Conservation (phyloP, 169 alveolate species). For the Cryptosporidium xiaoi region DNA sequence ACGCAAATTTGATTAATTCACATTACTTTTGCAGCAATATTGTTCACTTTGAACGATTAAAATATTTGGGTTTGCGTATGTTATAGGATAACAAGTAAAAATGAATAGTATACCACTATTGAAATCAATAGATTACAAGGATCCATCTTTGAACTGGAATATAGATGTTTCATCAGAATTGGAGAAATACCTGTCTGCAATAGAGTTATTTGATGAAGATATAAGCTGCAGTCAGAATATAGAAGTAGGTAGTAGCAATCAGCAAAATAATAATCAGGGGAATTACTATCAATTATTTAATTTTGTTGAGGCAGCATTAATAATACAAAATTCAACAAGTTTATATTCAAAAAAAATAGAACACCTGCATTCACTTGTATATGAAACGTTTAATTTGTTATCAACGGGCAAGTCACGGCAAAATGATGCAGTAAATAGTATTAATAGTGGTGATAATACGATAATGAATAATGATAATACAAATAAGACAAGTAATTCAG, state of each 20-base stretch:
- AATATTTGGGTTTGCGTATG: too few relatives aligned
- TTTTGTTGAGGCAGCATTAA: constrained; percentile 70
- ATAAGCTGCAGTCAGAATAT: constrained; percentile 39
- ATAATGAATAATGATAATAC: neutral
- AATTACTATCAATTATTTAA: constrained; percentile 48
- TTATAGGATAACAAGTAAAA: neutral
- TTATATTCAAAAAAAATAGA: constrained; percentile 64
- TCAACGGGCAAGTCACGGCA: constrained; percentile 43
- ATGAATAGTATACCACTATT: constrained; percentile 49
- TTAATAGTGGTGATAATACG: neutral
- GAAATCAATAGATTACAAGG: constrained; percentile 52
- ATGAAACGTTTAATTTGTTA: constrained; percentile 44
- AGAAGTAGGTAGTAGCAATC: constrained; percentile 10
- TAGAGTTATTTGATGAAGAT: constrained; percentile 59
- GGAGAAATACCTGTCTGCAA: constrained; percentile 62
- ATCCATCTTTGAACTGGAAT: constrained; percentile 72
- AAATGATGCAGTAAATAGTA: neutral
- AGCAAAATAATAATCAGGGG: neutral
- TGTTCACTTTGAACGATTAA: too few relatives aligned
- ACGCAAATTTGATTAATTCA: too few relatives aligned
- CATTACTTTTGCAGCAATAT: too few relatives aligned
- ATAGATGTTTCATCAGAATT: constrained; percentile 71
- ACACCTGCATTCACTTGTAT: constrained; percentile 57
- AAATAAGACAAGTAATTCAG: neutral
- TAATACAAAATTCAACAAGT: constrained; percentile 66